phyloP scores from a whole-genome alignment of 208 protist genomes.

The Tetramitus jugosus region DNA sequence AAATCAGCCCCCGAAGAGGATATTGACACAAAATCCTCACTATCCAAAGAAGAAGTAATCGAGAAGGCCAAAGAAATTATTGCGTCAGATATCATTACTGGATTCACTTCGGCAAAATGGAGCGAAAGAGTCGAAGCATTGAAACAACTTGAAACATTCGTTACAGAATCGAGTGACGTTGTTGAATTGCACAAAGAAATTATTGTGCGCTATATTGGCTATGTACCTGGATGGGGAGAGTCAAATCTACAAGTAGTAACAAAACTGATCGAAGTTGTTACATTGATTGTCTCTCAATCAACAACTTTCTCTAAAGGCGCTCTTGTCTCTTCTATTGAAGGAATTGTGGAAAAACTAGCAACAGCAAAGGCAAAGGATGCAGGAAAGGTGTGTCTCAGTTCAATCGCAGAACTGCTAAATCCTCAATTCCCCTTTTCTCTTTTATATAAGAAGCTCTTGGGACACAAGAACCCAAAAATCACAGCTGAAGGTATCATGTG shows the following conservation, averaged over 20 bases:
- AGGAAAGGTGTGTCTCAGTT: not conserved
- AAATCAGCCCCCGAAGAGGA: not conserved
- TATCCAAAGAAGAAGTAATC: not conserved
- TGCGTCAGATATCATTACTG: not conserved
- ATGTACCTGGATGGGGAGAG: constrained; percentile 1
- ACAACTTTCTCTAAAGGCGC: not conserved
- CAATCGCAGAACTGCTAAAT: not conserved
- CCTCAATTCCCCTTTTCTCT: constrained; percentile 13
- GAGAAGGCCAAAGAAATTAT: not conserved
- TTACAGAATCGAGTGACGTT: not conserved
- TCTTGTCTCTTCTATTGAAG: not conserved
- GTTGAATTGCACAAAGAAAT: not conserved
- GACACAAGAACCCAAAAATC: constrained; percentile 22
- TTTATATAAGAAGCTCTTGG: not conserved
- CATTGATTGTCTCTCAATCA: not conserved
- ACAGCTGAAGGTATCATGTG: not conserved
- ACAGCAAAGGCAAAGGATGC: not conserved
- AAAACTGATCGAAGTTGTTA: not conserved
- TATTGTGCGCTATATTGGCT: not conserved
- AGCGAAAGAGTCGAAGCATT: not conserved
- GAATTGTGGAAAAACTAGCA: constrained; percentile 2
- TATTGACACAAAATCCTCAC: too few relatives aligned
- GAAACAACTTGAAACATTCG: not conserved
- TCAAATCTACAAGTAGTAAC: not conserved
- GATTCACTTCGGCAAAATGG: not conserved